Evolutionary conservation across 306 rosid genomes (phyloP), one percentile per base, ranked within the genome.

Genomic region (Prunus padus): DNA sequence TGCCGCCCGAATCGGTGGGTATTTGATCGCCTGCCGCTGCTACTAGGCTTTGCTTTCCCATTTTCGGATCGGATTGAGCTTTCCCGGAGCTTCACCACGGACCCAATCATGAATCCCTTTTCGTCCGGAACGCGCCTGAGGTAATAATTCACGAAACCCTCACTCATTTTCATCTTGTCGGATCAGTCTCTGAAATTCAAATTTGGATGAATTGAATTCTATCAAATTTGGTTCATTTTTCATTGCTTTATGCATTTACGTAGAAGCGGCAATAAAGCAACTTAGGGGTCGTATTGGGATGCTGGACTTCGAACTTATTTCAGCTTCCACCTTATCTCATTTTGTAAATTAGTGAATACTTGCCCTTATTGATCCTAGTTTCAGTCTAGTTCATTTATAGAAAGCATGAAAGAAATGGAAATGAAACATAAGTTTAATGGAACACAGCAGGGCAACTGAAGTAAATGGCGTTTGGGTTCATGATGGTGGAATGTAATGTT

Each of bases 71-170:
- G 76, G 90, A 50, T 77, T 81, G 76, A 86, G 82, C 91, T 86
- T 80, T 60, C 47, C 65, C 76, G 15, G 79, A 88, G 83, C 88
- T 87, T 79, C 86, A 3, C 28, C 67, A 45, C 65, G 47, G 81
- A 84, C 46, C 77, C 88, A 80, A 84, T 76, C 87, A 95, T 95
- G 99, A 95, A 95, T 77, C 97, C 99, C 37, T 95, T 95, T 87
- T 92, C 96, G 8, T 95, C 99, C 49, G 97, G 96, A n/a, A 95
- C 99, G 77, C 97, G 99, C 62, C 87, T 95, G 80, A 86, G 99
- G 99, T 95, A 56, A 15, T 42, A 62, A 87, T 79, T 74, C 68
- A 47, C 76, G 11, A 67, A 81, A 73, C 82, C 26, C 71, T 44
- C 44, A 55, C 45, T 80, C 69, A 19, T 67, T 76, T 56, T 23